phyloP scores from a whole-genome alignment of 345 rosid species.

The Eucalyptus decipiens region DNA sequence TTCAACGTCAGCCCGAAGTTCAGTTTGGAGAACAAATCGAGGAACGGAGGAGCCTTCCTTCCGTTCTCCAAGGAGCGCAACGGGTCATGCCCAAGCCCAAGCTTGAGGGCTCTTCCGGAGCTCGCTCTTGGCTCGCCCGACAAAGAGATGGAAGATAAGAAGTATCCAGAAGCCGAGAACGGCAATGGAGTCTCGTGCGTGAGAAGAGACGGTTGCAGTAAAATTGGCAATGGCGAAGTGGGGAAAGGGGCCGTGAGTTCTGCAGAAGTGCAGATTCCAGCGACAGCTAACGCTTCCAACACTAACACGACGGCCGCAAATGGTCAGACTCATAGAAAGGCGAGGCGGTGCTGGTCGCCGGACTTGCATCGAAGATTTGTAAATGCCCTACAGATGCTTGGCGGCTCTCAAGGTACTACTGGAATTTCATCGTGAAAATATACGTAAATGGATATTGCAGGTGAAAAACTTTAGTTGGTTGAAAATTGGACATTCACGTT shows the following conservation, averaged over 20 bases:
- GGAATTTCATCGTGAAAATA: background rate
- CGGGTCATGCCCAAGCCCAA: conserved; percentile 11
- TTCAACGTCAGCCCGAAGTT: conserved; percentile 48
- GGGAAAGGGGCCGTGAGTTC: conserved; percentile 13
- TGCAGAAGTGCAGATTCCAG: conserved; percentile 17
- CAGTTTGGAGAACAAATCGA: conserved; percentile 44
- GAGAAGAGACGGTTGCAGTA: conserved; percentile 17
- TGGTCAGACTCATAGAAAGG: conserved; percentile 68
- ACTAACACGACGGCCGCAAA: background rate
- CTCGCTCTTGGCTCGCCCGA: conserved; percentile 42
- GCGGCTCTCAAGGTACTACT: conserved; percentile 97
- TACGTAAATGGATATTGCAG: background rate
- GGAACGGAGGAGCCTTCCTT: conserved; percentile 85
- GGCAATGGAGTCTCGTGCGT: conserved; percentile 8
- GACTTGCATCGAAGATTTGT: conserved; percentile 96
- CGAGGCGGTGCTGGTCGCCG: conserved; percentile 98
- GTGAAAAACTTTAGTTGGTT: background rate
- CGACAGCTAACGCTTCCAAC: background rate
- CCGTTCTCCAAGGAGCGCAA: conserved; percentile 82
- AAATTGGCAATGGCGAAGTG: conserved; percentile 13
- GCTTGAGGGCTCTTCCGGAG: conserved; percentile 35
- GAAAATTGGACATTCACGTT: background rate
- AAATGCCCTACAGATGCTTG: conserved; percentile 94
- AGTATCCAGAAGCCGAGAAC: conserved; percentile 16
- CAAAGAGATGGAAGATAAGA: conserved; percentile 42